phyloP scores from a whole-genome alignment of 2,329 filamentous ascomycete species.

The Nemania bipapillata region DNA sequence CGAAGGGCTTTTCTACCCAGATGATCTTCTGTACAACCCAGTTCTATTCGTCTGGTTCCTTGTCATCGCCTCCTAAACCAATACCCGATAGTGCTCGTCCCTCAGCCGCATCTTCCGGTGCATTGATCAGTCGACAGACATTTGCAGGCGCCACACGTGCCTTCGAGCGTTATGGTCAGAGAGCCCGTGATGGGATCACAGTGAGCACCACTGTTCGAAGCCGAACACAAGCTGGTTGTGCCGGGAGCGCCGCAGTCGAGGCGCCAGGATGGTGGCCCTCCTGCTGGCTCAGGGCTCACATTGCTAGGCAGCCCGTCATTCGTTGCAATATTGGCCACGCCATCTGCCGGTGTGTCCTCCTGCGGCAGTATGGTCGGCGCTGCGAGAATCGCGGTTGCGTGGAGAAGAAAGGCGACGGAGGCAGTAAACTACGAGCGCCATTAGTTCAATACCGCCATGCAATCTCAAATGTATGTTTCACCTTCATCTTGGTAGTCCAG shows the following conservation, averaged over 20 bases:
- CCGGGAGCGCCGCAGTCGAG: constrained; percentile 44
- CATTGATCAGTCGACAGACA: constrained; percentile 41
- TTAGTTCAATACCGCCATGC: constrained; percentile 1
- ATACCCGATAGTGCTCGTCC: background rate
- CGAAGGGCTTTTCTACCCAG: background rate
- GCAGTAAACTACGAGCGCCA: constrained; percentile 9
- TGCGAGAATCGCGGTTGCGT: constrained; percentile 23
- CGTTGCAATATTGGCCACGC: background rate
- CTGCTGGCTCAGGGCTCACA: constrained; percentile 1
- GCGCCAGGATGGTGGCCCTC: constrained; percentile 33
- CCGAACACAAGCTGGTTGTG: constrained; percentile 41
- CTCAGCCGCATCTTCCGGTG: constrained; percentile 37
- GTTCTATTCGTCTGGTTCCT: background rate
- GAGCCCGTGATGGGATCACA: constrained; percentile 44
- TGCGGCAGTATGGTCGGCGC: constrained; percentile 24
- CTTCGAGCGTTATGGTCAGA: constrained; percentile 43
- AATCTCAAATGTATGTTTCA: background rate
- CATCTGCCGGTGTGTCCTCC: background rate
- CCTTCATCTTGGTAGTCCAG: constrained; percentile 29
- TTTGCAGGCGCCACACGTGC: constrained; percentile 42
- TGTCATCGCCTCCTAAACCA: background rate
- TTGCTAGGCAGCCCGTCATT: constrained; percentile 5
- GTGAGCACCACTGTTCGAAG: constrained; percentile 42
- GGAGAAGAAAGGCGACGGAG: constrained; percentile 23
- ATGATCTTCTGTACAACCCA: constrained; percentile 2